Base-by-base conservation (phyloP, 768 basidiomycete species). In the Lactifluus subvellereus region DNA sequence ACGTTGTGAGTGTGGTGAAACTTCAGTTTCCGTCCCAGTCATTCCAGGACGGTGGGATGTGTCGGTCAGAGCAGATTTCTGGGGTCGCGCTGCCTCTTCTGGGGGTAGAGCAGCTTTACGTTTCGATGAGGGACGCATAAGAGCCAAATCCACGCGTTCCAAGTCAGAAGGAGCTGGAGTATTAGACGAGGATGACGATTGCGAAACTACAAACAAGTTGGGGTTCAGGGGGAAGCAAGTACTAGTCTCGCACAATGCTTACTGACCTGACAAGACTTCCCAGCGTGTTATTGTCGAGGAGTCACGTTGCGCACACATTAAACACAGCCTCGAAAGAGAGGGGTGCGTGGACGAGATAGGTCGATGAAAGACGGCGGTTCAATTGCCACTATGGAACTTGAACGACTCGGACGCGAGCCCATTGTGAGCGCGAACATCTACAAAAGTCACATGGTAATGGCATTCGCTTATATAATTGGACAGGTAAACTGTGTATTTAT, bases 11-110 rank as follows among this genome's bases (percentile, higher is more conserved):
- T 27, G 47, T 33, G 54, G 8, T n/a, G 18, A 10, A n/a, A 18
- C 22, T 35, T 22, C 18, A 8, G 47, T 14, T 37, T 27, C 48
- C 16, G 18, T 58, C 20, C 20, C 6, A 45, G 37, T 38, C 27
- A 9, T 56, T 56, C 59, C 54, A 13, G 53, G 62, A 50, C 8
- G 32, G 38, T 47, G 53, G 11, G 53, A 35, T 45, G 27, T 30
- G 18, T 60, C 54, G 33, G 40, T 55, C n/a, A 58, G 63, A 32
- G 63, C 32, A 33, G 33, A 55, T 50, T 64, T 64, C 32, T 43
- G 49, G 27, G 58, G 48, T 2, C 58, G 53, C 20, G 6, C 40
- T 16, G 40, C 32, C n/a, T 33, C 54, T 13, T 18, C 6, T 1
- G 59, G 42, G 13, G 59, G n/a, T 30, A 56, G 14, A 16, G 33